Base-by-base conservation (phyloP, 495 filamentous ascomycete species). In the Hypoxylon subgilvum region DNA sequence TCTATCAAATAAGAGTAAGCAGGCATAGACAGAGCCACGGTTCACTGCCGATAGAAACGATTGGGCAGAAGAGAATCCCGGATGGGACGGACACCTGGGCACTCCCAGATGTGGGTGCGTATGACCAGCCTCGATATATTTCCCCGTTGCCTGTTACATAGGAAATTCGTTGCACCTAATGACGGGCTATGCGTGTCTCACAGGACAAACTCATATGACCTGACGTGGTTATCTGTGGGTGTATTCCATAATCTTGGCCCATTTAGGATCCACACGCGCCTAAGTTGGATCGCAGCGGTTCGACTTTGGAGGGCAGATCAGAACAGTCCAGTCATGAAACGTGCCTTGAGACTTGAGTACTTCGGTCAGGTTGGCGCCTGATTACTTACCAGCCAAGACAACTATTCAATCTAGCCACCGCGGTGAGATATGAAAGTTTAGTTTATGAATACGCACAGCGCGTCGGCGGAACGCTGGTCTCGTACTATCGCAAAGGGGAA, bases 81-180 rank as follows among this genome's bases (percentile, higher is more conserved):
- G 61, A 52, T 64, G 50, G 36, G 48, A 64, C 61, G 61, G 61
- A 55, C 46, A 58, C 43, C 58, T 58, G 53, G 52, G 51, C 47
- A 64, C 38, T 63, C 52, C 60, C 60, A 58, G 50, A 25, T 61
- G 57, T 55, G 57, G 57, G 47, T 56, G 40, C 51, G 19, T 32
- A 61, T 52, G 41, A 57, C 59, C 52, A 57, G 23, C 59, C 59
- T 63, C 47, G 36, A 57, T n/a, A 28, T 34, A 41, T 57, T 17
- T 35, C 8, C 27, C 28, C 14, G 34, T 39, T 28, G 16, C 10
- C 18, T 47, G 19, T 17, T 39, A 56, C 23, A n/a, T n/a, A n/a
- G n/a, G n/a, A n/a, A n/a, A 30, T 27, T 46, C 19, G 22, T 31
- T 40, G 16, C 23, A 31, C 41, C 19, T 27, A 36, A 52, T 30